Evolutionary conservation across 257 asterid genomes (phyloP), one percentile per base, ranked within the genome.

Genomic region (Schizonepeta tenuifolia): DNA sequence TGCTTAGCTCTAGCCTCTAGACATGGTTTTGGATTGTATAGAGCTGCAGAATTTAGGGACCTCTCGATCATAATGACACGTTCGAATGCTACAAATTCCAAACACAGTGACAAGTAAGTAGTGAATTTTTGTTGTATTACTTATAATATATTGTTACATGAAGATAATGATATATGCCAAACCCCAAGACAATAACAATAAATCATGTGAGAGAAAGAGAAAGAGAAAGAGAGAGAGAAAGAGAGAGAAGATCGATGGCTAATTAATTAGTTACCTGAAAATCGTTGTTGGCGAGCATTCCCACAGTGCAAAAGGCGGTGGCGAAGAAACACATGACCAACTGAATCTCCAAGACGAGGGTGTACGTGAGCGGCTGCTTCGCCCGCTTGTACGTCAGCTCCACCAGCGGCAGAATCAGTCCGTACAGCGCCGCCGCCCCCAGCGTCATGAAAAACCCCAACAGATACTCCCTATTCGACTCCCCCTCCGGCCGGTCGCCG

Each of bases 401-500:
- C 51, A 63, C 36, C 69, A 63, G 5, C 69, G 69, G 69, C 35
- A 63, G 69, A 5, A 63, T 40, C 12, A 63, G 2, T 12, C 69
- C 69, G 69, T 63, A 63, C 69, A 63, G 33, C 35, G 53, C 53
- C 69, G 69, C 69, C 53, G 69, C 69, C 35, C 1, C 35, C 69
- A 63, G 69, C 53, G 69, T 63, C 69, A 63, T 0, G 17, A 77
- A 28, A 22, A 70, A 64, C 47, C 73, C 76, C 60, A 54, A 0
- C 46, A 53, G 4, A 31, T 70, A 75, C 43, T 50, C 78, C 62
- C 5, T 60, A 3, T 41, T 33, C 20, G 82, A 38, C 67, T 72
- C 82, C 11, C 78, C 78, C 63, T 13, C 1, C 22, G 82, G 82
- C 67, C 78, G 57, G 10, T 78, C 82, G 20, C 82, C 49, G 67